These are phyloP conservation scores for Purshia tridentata DNA, from an alignment of 306 rosid species.

Conservation along the genomic window DNA sequence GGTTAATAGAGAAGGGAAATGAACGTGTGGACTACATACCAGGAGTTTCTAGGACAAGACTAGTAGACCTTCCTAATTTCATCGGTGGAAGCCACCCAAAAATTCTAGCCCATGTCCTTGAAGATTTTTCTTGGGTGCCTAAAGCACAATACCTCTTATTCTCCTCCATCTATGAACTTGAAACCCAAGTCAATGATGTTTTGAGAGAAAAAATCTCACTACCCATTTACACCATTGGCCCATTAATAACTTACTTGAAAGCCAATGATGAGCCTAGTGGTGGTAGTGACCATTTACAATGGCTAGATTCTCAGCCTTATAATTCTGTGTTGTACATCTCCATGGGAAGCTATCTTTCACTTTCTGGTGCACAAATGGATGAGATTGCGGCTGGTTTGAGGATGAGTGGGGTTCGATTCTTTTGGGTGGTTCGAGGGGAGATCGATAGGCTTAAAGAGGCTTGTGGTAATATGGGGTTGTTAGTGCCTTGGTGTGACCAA, in stretches of 20 bases:
- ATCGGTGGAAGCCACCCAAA: slow-evolving; percentile 1
- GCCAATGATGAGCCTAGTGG: not conserved
- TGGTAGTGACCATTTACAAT: slow-evolving; percentile 11
- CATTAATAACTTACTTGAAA: slow-evolving; percentile 37
- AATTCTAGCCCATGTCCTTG: slow-evolving; percentile 13
- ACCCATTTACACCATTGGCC: slow-evolving; percentile 51
- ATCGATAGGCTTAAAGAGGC: slow-evolving; percentile 6
- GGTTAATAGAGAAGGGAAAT: slow-evolving; percentile 31
- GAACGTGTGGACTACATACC: slow-evolving; percentile 39
- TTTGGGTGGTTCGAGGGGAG: slow-evolving; percentile 42
- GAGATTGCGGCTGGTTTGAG: slow-evolving; percentile 35
- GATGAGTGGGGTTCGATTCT: slow-evolving; percentile 35
- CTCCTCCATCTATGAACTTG: slow-evolving; percentile 43
- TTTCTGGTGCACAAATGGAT: slow-evolving; percentile 41
- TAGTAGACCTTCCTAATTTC: slow-evolving; percentile 27
- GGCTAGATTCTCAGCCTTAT: slow-evolving; percentile 43
- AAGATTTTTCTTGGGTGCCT: slow-evolving; percentile 23
- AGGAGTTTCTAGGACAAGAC: slow-evolving; percentile 23
- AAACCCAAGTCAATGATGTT: slow-evolving; percentile 33
- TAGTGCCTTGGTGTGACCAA: slow-evolving; percentile 49
- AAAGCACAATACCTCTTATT: slow-evolving; percentile 43
- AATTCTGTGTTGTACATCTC: slow-evolving; percentile 43
- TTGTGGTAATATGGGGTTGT: slow-evolving; percentile 28
- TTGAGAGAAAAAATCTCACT: slow-evolving; percentile 23
- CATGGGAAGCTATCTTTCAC: slow-evolving; percentile 40